Evolutionary conservation across 352 stramenopile species (phyloP).

Genomic region (Pythium angustatum): DNA sequence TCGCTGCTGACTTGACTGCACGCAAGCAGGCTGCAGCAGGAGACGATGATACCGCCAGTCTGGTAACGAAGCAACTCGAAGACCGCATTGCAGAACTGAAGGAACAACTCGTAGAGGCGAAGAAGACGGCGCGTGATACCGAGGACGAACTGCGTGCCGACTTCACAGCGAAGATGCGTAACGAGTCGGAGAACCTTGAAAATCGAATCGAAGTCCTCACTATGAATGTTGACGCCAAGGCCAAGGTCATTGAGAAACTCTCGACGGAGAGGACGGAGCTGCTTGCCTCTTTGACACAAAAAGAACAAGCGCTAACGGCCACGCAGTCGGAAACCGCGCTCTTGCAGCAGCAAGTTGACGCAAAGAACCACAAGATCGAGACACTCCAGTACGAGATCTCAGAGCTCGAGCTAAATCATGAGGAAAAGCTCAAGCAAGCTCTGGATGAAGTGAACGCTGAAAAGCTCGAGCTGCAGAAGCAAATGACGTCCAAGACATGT

Average conservation of each 20-base stretch:
- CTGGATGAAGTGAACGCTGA: slow-evolving; percentile 1
- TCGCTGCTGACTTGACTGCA: slow-evolving; percentile 28
- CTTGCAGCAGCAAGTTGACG: slow-evolving; percentile 12
- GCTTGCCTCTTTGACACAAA: slow-evolving; percentile 5
- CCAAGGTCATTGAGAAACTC: slow-evolving; percentile 23
- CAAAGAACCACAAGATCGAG: slow-evolving; percentile 12
- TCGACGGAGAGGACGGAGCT: slow-evolving; percentile 25
- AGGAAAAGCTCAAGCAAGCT: slow-evolving; percentile 8
- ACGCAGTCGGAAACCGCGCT: slow-evolving; percentile 1
- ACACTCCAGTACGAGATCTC: slow-evolving; percentile 32
- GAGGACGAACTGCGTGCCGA: neutral
- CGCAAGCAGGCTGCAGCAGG: slow-evolving; percentile 27
- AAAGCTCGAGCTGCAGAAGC: slow-evolving; percentile 23
- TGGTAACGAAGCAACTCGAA: slow-evolving; percentile 25
- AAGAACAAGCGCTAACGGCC: neutral
- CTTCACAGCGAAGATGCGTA: slow-evolving; percentile 2
- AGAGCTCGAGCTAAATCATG: slow-evolving; percentile 28
- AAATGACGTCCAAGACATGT: slow-evolving; percentile 23
- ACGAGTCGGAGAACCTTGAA: slow-evolving; percentile 13
- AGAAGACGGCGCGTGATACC: slow-evolving; percentile 7
- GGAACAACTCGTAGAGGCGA: slow-evolving; percentile 33
- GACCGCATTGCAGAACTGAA: slow-evolving; percentile 40
- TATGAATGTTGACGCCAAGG: slow-evolving; percentile 27
- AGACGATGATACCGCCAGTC: slow-evolving; percentile 22
- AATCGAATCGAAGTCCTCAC: slow-evolving; percentile 28